Base-by-base conservation (phyloP, 352 stramenopile genomes). In the Phytophthora uliginosa region DNA sequence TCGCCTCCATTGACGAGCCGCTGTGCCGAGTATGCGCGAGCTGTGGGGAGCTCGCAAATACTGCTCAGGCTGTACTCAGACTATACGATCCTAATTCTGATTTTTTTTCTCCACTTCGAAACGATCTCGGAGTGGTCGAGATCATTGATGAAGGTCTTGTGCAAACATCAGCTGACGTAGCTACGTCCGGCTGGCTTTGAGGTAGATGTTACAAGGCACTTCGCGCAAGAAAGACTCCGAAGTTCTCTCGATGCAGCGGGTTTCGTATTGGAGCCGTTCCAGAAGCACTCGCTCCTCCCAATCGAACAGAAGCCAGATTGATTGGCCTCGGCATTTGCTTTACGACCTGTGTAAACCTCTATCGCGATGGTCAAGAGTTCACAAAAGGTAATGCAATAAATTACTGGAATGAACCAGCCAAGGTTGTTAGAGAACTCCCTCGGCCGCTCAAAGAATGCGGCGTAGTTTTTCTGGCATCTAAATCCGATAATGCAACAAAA, bases 331-430 rank as follows among this genome's bases (percentile, higher is more conserved):
- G 64, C 10, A 15, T 66, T n/a, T 66, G 47, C 0, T 61, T 66
- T 10, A 72, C 64, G 4, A 61, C 64, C n/a, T 72, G 56, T 20
- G 36, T 66, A 3, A 64, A 62, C 20, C n/a, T 66, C 1, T 66
- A 66, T 20, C 10, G 24, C 1, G 50, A 72, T 8, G 33, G 48
- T 0, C 64, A 72, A 52, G 64, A 72, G 10, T 72, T 72, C 53
- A 62, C 65, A 8, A 47, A 38, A 12, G 50, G 65, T 3, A 66
- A 72, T 26, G n/a, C 65, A 10, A 56, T 72, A 3, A 63, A 66
- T 15, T 67, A 72, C 15, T 72, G 65, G 56, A 72, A 72, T 52
- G 13, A 55, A 15, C 15, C 6, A 63, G 15, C 24, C 40, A 7
- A 54, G 38, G 7, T 51, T 18, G 33, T 50, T 1, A 31, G 28